Evolutionary conservation across 2,329 filamentous ascomycete genomes (phyloP).

Genomic region (Fusarium xylarioides): DNA sequence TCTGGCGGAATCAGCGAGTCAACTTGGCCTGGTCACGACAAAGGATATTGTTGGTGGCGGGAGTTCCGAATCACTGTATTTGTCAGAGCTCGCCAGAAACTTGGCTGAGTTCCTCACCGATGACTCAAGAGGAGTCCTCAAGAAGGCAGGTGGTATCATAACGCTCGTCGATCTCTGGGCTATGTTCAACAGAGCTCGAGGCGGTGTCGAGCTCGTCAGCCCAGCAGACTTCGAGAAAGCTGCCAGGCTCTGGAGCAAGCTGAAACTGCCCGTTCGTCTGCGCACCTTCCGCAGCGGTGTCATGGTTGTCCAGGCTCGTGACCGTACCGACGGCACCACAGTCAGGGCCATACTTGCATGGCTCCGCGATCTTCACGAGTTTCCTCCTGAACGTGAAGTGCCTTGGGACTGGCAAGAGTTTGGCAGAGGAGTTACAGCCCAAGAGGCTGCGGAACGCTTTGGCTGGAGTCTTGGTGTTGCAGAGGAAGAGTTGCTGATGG

Average conservation of each 20-base stretch:
- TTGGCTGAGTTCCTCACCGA: constrained; percentile 90
- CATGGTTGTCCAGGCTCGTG: constrained; percentile 89
- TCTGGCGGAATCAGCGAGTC: constrained; percentile 79
- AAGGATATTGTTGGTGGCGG: constrained; percentile 90
- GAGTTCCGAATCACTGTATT: constrained; percentile 82
- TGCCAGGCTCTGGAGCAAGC: constrained; percentile 84
- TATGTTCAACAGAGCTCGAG: constrained; percentile 90
- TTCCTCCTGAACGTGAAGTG: constrained; percentile 70
- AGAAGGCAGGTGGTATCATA: constrained; percentile 85
- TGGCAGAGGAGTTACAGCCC: constrained; percentile 86
- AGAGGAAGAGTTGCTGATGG: constrained; percentile 95
- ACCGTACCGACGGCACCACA: constrained; percentile 91
- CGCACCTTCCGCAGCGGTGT: constrained; percentile 92
- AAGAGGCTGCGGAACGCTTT: constrained; percentile 88
- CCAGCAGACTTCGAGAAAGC: constrained; percentile 93
- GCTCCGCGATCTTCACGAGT: constrained; percentile 76
- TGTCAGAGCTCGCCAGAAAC: constrained; percentile 86
- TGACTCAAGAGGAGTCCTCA: constrained; percentile 79
- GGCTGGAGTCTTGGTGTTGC: constrained; percentile 98
- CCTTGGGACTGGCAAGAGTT: constrained; percentile 81
- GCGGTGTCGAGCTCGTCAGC: constrained; percentile 93
- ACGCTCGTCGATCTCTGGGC: constrained; percentile 92
- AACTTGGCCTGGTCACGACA: constrained; percentile 89
- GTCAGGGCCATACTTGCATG: constrained; percentile 79
- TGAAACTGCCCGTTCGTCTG: constrained; percentile 86